These are phyloP conservation scores for Apiotrichum domesticum DNA, from an alignment of 1,284 basidiomycete species.

Conservation along the genomic window DNA sequence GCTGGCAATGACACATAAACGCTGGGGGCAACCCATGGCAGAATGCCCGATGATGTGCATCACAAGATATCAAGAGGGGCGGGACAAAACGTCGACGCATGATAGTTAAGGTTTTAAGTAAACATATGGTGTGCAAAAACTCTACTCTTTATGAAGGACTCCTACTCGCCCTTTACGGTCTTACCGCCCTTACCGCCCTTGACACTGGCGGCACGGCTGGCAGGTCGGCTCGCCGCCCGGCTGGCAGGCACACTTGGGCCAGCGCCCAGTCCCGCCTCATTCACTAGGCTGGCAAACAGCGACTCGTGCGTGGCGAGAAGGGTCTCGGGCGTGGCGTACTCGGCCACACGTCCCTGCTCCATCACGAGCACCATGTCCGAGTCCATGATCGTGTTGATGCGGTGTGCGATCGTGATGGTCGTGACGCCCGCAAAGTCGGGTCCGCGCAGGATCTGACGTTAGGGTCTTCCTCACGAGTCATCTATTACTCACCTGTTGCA, in stretches of 20 bases:
- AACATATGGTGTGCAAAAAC: too few species aligned
- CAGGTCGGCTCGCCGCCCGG: background rate
- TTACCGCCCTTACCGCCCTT: too few species aligned
- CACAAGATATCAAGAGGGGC: too few species aligned
- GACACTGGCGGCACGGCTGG: background rate
- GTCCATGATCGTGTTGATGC: slow-evolving; percentile 85
- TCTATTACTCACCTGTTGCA: slow-evolving; percentile 22
- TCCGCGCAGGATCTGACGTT: slow-evolving; percentile 35
- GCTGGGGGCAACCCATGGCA: too few species aligned
- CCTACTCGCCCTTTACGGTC: too few species aligned
- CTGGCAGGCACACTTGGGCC: background rate
- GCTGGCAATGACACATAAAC: too few species aligned
- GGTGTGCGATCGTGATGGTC: slow-evolving; percentile 73
- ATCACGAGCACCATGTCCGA: slow-evolving; percentile 79
- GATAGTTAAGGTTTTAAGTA: too few species aligned
- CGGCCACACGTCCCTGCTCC: slow-evolving; percentile 64
- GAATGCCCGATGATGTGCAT: too few species aligned
- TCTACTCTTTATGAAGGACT: too few species aligned
- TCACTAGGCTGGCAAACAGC: slow-evolving; percentile 24
- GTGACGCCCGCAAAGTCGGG: slow-evolving; percentile 56
- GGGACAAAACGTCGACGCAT: too few species aligned
- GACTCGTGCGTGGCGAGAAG: slow-evolving; percentile 51
- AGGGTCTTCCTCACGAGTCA: too few species aligned
- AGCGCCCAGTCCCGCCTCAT: slow-evolving; percentile 24
- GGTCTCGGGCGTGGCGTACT: slow-evolving; percentile 65